Conservation (phyloP, 139 green algal species). For the Bryopsis sp. region DNA sequence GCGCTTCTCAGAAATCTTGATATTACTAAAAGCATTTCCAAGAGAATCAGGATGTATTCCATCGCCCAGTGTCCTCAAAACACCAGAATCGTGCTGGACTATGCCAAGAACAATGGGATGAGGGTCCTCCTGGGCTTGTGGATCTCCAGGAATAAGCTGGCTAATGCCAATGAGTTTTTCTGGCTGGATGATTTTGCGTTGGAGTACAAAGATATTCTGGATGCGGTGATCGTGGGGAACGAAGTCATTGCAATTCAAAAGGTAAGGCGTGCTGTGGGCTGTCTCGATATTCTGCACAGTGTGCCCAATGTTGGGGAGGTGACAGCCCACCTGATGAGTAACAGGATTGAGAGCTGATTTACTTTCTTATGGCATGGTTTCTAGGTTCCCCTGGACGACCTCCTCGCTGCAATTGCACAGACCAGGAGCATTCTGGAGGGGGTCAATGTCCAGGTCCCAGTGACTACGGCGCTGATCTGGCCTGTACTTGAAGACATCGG, state of each 20-base stretch:
- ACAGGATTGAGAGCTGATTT: too few relatives aligned
- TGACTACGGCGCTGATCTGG: conserved; percentile 1
- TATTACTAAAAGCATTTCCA: conserved; percentile 7
- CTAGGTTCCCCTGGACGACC: not conserved
- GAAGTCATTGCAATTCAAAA: not conserved
- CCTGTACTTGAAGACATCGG: conserved; percentile 12
- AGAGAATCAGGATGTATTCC: conserved; percentile 13
- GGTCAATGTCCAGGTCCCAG: not conserved
- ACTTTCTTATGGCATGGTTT: too few relatives aligned
- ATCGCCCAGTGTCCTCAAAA: conserved; percentile 12
- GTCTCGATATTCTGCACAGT: too few relatives aligned
- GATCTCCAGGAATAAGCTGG: not conserved
- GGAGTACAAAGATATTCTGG: conserved; percentile 5
- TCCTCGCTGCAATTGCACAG: not conserved
- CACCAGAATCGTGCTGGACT: conserved; percentile 3
- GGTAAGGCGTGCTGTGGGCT: not conserved
- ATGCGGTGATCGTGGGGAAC: conserved; percentile 18
- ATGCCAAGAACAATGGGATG: conserved; percentile 15
- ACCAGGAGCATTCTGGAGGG: not conserved
- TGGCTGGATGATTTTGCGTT: not conserved
- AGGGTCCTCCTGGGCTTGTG: not conserved
- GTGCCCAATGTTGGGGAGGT: too few relatives aligned
- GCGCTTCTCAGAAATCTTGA: too few relatives aligned
- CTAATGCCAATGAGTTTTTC: not conserved
- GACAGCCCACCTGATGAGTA: too few relatives aligned